phyloP scores from a whole-genome alignment of 116 monocot genomes.

The Posidonia oceanica region DNA sequence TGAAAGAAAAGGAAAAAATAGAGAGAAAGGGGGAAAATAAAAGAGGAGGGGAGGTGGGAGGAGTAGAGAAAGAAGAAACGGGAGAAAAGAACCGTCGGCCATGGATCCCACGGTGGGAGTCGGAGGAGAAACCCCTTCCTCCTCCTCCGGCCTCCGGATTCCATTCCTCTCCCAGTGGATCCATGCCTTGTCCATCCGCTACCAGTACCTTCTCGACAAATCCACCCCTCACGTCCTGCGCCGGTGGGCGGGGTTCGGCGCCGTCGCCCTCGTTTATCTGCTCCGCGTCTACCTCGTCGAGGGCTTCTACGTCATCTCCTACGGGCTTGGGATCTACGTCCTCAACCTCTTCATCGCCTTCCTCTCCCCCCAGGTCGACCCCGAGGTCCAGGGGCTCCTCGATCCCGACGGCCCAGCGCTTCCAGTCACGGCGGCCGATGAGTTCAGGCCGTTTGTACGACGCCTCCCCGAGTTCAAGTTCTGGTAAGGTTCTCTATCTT shows the following conservation, averaged over 20 bases:
- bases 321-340: conserved; percentile 65
- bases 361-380: conserved; percentile 64
- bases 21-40: no score
- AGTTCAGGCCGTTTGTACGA: conserved; percentile 76
- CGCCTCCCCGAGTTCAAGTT: conserved; percentile 84
- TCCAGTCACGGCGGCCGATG: conserved; percentile 47
- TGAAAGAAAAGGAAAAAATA: no score
- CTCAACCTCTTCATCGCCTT: conserved; percentile 62
- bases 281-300: conserved; percentile 34
- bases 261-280: conserved; percentile 29
- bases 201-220: conserved; percentile 79
- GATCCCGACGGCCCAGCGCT: conserved; percentile 28
- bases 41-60: no score
- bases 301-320: conserved; percentile 70
- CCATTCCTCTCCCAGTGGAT: conserved; percentile 10
- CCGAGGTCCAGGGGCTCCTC: conserved; percentile 41
- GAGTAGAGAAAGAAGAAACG: no score
- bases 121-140: neutral
- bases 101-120: conserved; percentile 4
- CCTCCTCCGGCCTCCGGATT: conserved; percentile 1
- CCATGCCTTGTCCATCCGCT: conserved; percentile 20
- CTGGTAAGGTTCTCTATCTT: conserved; percentile 33
- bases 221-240: conserved; percentile 39
- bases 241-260: conserved; percentile 43
- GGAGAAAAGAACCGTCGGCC: no score